A percentile compares a stretch with the other conserved stretches of the same genome.
Conservation (phyloP, 495 filamentous ascomycete genomes). For the Recurvomyces mirabilis region DNA sequence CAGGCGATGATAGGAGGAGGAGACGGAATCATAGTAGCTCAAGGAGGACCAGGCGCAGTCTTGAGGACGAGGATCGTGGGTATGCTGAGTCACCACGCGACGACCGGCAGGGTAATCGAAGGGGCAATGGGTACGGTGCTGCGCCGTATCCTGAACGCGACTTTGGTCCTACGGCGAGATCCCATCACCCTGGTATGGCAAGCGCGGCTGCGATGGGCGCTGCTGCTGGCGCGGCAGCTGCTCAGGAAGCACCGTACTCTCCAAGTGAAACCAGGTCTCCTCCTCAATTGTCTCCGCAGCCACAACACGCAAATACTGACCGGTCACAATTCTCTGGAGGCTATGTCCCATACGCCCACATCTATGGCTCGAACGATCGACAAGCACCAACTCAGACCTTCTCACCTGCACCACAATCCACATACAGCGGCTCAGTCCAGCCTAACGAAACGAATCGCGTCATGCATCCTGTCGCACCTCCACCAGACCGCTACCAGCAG, state of each 20-base stretch:
- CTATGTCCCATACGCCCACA: conserved; percentile 18
- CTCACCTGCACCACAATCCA: conserved; percentile 2
- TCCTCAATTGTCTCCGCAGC: not conserved
- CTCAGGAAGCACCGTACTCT: not conserved
- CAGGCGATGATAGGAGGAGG: conserved; percentile 9
- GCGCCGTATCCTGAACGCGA: conserved; percentile 1
- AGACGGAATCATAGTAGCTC: conserved; percentile 8
- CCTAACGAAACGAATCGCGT: no score
- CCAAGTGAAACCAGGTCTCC: no score
- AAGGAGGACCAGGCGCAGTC: not conserved
- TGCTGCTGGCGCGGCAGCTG: not conserved
- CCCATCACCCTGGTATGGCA: not conserved
- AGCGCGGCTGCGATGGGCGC: not conserved
- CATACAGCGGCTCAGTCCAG: no score
- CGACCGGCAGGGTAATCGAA: conserved; percentile 1
- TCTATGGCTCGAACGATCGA: conserved; percentile 7
- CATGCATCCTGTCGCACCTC: conserved; percentile 7
- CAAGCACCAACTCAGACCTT: not conserved
- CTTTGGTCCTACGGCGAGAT: not conserved
- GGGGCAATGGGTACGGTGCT: not conserved
- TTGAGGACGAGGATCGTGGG: conserved; percentile 9
- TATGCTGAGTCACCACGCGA: not conserved
- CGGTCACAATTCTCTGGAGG: not conserved
- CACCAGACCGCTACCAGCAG: conserved; percentile 8
- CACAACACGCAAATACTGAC: not conserved